These are phyloP conservation scores for Beauveria rudraprayagi DNA, from an alignment of 2,329 filamentous ascomycete species.

Conservation along the genomic window DNA sequence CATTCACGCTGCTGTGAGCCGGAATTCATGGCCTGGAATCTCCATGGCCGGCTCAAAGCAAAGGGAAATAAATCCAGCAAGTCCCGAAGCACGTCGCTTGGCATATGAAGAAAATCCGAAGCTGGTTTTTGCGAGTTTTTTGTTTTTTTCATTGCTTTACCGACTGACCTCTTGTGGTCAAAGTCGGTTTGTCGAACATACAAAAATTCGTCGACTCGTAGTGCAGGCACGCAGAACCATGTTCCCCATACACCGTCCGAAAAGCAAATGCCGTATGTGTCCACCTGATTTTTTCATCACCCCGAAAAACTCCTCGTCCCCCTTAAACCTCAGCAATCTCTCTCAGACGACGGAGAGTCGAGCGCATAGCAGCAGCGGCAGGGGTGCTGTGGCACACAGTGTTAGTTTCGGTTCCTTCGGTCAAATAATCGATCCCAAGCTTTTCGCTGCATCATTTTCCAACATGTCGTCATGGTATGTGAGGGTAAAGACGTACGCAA, in stretches of 20 bases:
- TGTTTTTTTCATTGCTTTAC: conserved; percentile 32
- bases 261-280: conserved; percentile 34
- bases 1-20: background rate
- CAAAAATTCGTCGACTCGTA: conserved; percentile 30
- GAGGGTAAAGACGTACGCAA: conserved; percentile 66
- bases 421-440: background rate
- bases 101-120: background rate
- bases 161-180: conserved; percentile 32
- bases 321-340: conserved; percentile 92
- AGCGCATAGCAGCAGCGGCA: conserved; percentile 88
- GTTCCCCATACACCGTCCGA: conserved; percentile 38
- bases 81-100: background rate
- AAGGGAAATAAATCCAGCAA: conserved; percentile 4
- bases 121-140: conserved; percentile 13
- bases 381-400: conserved; percentile 59
- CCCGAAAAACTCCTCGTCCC: conserved; percentile 15
- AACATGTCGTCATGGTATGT: background rate
- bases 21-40: background rate
- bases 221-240: conserved; percentile 36
- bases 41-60: background rate
- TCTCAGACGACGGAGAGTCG: conserved; percentile 91
- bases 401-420: background rate
- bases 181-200: conserved; percentile 32
- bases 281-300: conserved; percentile 17
- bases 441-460: background rate